Percentiles rank a stretch among this genome's conserved stretches.
Evolutionary conservation across 495 filamentous ascomycete genomes (phyloP).

Genomic region (Neurospora sp.): DNA sequence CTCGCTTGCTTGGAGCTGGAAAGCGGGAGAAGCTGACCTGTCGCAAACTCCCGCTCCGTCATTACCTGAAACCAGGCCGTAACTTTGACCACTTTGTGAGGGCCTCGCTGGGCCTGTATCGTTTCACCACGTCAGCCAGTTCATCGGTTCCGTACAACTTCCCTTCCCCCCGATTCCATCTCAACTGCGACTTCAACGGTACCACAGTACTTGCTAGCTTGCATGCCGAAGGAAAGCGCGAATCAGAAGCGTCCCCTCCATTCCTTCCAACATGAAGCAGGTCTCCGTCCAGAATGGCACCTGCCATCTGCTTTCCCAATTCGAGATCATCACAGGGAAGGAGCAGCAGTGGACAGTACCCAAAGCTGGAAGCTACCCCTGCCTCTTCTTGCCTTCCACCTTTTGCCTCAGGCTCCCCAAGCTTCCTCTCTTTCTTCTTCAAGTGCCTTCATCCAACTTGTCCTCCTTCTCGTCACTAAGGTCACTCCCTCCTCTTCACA

Average conservation of each 20-base stretch:
- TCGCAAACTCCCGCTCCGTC: not conserved
- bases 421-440: not conserved
- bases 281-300: not conserved
- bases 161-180: not conserved
- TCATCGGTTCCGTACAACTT: not conserved
- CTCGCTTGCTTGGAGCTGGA: not conserved
- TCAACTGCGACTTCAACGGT: not conserved
- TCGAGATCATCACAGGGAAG: not conserved
- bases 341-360: not conserved
- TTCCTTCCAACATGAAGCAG: not conserved
- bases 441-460: not conserved
- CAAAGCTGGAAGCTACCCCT: not conserved
- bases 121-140: not conserved
- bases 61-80: not conserved
- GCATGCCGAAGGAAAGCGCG: not conserved
- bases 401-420: not conserved
- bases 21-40: not conserved
- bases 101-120: not conserved
- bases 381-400: not conserved
- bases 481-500: not conserved
- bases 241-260: not conserved
- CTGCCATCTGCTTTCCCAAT: not conserved
- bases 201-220: not conserved
- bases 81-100: not conserved
- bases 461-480: not conserved